phyloP scores from a whole-genome alignment of 345 rosid species.

The Rhizophora apiculata region DNA sequence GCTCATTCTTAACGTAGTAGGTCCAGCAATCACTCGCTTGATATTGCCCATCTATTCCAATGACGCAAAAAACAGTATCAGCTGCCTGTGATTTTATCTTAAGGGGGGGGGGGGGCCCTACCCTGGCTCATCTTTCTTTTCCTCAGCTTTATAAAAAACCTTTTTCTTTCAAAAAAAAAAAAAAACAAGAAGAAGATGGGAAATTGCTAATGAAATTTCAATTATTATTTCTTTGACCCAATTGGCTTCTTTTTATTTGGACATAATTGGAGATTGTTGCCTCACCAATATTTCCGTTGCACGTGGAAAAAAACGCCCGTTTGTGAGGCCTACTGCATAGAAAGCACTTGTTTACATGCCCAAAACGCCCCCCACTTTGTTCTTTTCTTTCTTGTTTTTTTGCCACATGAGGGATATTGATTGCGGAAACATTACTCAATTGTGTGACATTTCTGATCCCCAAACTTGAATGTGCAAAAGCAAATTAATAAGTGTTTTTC shows the following conservation, averaged over 20 bases:
- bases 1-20: conserved; percentile 23
- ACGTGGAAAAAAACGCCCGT: conserved; percentile 36
- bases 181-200: neutral
- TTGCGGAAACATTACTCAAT: no score
- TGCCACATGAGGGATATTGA: no score
- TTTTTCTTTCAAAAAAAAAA: no score
- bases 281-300: conserved; percentile 28
- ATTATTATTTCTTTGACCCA: conserved; percentile 25
- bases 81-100: conserved; percentile 3
- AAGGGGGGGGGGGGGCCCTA: neutral
- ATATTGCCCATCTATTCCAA: conserved; percentile 28
- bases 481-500: no score
- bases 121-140: neutral
- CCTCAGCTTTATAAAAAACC: neutral
- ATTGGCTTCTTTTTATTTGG: conserved; percentile 16
- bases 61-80: conserved; percentile 15
- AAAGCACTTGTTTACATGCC: neutral
- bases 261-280: conserved; percentile 24
- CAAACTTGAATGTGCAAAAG: neutral
- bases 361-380: no score
- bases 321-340: conserved; percentile 12
- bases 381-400: no score
- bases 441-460: conserved; percentile 6
- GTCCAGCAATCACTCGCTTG: conserved; percentile 32
- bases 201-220: conserved; percentile 26